phyloP scores from a whole-genome alignment of 495 filamentous ascomycete species.

The Tuber melanosporum region DNA sequence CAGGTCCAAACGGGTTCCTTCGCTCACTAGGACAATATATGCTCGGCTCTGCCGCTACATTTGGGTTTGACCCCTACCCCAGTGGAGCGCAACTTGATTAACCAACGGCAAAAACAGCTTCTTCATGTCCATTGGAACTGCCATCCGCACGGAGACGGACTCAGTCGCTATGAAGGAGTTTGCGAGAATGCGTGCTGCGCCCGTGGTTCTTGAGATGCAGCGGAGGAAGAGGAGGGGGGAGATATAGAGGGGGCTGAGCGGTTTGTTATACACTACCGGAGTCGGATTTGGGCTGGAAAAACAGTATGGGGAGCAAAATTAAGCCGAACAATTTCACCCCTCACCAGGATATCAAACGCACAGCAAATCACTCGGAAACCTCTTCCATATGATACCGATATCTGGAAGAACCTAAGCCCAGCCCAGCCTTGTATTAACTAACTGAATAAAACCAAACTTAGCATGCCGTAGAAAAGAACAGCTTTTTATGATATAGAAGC shows the following conservation, averaged over 20 bases:
- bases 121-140: slow-evolving; percentile 98
- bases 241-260: background rate
- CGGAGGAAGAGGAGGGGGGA: slow-evolving; percentile 7
- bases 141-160: slow-evolving; percentile 70
- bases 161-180: slow-evolving; percentile 34
- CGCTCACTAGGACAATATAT: slow-evolving; percentile 94
- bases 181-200: slow-evolving; percentile 26
- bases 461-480: background rate
- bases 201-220: slow-evolving; percentile 28
- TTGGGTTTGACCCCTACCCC: slow-evolving; percentile 62
- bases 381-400: background rate
- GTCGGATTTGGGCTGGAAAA: background rate
- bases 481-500: background rate
- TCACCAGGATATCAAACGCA: slow-evolving; percentile 1
- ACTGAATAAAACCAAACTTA: background rate
- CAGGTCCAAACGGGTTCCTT: slow-evolving; percentile 87
- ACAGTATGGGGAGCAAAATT: slow-evolving; percentile 10
- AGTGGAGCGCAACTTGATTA: slow-evolving; percentile 13
- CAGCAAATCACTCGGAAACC: background rate
- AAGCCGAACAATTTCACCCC: slow-evolving; percentile 4
- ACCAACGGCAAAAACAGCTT: slow-evolving; percentile 54
- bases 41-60: slow-evolving; percentile 91
- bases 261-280: background rate
- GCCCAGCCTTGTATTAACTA: background rate
- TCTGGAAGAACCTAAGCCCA: background rate